phyloP scores from a whole-genome alignment of 1,284 basidiomycete species.

The Hymenochaete sp. region DNA sequence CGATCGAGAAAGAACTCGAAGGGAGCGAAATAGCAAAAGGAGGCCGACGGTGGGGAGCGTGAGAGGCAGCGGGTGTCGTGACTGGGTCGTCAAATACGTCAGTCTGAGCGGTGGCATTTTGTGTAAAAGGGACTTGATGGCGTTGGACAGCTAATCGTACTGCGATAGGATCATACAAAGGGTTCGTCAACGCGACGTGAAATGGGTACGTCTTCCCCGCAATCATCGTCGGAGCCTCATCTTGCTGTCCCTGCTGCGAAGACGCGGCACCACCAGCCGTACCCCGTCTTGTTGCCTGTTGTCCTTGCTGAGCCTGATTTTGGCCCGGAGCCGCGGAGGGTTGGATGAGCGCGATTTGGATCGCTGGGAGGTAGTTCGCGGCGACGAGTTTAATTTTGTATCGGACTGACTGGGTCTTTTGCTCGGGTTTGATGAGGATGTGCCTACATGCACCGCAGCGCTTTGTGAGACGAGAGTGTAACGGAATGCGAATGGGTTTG shows the following conservation, averaged over 20 bases:
- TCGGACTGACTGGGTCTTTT: constrained; percentile 85
- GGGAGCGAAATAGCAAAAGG: constrained; percentile 75
- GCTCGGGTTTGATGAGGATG: constrained; percentile 96
- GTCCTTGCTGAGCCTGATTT: no score
- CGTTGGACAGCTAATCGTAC: constrained; percentile 72
- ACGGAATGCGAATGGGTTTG: constrained; percentile 79
- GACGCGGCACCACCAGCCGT: constrained; percentile 28
- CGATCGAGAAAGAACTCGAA: constrained; percentile 67
- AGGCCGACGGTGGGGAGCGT: constrained; percentile 53
- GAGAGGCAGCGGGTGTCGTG: constrained; percentile 24
- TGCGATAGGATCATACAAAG: constrained; percentile 88
- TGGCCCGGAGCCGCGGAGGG: constrained; percentile 39
- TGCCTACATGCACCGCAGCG: constrained; percentile 91
- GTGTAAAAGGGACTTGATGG: constrained; percentile 17
- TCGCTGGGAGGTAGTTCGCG: constrained; percentile 84
- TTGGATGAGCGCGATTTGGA: constrained; percentile 54
- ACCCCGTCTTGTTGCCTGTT: constrained; percentile 22
- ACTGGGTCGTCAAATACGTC: constrained; percentile 28
- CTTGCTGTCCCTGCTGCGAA: constrained; percentile 25
- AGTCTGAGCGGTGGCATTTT: constrained; percentile 27
- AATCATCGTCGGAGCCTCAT: constrained; percentile 33
- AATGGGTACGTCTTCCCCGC: constrained; percentile 78
- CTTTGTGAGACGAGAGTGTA: constrained; percentile 90
- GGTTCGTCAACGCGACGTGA: constrained; percentile 85
- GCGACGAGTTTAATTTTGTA: constrained; percentile 98